phyloP scores from a whole-genome alignment of 148 eudicot species.

The Fagopyrum homotropicum region DNA sequence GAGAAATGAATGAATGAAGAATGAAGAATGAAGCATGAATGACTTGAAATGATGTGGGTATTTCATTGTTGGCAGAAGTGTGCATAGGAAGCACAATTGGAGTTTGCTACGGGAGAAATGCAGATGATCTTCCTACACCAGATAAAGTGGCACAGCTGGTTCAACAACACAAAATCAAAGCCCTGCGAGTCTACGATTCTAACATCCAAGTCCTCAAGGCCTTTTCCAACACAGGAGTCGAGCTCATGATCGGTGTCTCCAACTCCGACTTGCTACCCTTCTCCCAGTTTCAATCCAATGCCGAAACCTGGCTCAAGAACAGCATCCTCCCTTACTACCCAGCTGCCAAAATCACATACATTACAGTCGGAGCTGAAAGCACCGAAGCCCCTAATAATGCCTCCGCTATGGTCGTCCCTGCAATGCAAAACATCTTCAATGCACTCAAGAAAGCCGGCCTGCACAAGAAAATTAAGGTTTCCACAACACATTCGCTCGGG shows the following conservation, averaged over 20 bases:
- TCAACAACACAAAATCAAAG: slow-evolving; percentile 68
- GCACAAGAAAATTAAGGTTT: slow-evolving; percentile 76
- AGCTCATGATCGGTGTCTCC: slow-evolving; percentile 81
- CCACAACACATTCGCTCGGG: slow-evolving; percentile 86
- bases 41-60: not conserved
- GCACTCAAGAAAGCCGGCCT: slow-evolving; percentile 73
- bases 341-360: slow-evolving; percentile 69
- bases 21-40: not conserved
- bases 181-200: slow-evolving; percentile 75
- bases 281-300: slow-evolving; percentile 86
- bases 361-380: slow-evolving; percentile 91
- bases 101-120: slow-evolving; percentile 89
- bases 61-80: slow-evolving; percentile 24
- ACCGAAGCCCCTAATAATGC: slow-evolving; percentile 65
- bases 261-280: slow-evolving; percentile 73
- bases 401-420: slow-evolving; percentile 73
- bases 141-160: slow-evolving; percentile 71
- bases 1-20: not conserved
- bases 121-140: slow-evolving; percentile 94
- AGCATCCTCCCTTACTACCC: slow-evolving; percentile 92
- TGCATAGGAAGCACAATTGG: slow-evolving; percentile 69
- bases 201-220: slow-evolving; percentile 89
- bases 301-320: slow-evolving; percentile 82
- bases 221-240: slow-evolving; percentile 78
- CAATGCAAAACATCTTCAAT: slow-evolving; percentile 63